Conservation (phyloP, 306 rosid species). For the Hippophae gyantsensis region DNA sequence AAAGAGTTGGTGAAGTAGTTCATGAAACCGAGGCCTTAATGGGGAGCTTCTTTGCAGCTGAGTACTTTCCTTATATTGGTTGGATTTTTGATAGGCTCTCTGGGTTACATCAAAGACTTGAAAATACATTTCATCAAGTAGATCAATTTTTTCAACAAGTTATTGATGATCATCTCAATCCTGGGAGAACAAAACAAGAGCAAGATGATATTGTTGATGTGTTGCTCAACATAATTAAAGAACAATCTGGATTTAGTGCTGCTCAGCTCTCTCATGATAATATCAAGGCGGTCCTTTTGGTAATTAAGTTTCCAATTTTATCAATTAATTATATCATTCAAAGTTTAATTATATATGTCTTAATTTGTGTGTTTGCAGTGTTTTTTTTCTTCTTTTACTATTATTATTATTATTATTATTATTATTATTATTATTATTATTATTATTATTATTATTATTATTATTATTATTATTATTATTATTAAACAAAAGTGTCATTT, state of each 20-base stretch:
- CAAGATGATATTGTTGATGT: constrained; percentile 24
- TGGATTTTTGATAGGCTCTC: constrained; percentile 40
- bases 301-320: constrained; percentile 1
- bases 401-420: too few species aligned
- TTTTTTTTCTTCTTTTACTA: background rate
- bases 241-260: constrained; percentile 1
- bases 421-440: too few species aligned
- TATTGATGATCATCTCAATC: constrained; percentile 20
- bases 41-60: constrained; percentile 24
- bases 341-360: background rate
- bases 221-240: constrained; percentile 6
- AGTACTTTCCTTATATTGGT: constrained; percentile 31
- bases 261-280: constrained; percentile 9
- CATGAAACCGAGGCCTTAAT: constrained; percentile 25
- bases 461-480: too few species aligned
- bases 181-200: constrained; percentile 1
- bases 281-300: constrained; percentile 32
- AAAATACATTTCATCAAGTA: constrained; percentile 20
- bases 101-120: constrained; percentile 22
- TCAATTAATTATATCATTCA: too few species aligned
- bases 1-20: constrained; percentile 27
- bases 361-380: background rate
- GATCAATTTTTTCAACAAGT: constrained; percentile 34
- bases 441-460: too few species aligned
- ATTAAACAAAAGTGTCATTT: too few species aligned